These are phyloP conservation scores for Cardamine occulta DNA, from an alignment of 345 rosid species.

Conservation along the genomic window DNA sequence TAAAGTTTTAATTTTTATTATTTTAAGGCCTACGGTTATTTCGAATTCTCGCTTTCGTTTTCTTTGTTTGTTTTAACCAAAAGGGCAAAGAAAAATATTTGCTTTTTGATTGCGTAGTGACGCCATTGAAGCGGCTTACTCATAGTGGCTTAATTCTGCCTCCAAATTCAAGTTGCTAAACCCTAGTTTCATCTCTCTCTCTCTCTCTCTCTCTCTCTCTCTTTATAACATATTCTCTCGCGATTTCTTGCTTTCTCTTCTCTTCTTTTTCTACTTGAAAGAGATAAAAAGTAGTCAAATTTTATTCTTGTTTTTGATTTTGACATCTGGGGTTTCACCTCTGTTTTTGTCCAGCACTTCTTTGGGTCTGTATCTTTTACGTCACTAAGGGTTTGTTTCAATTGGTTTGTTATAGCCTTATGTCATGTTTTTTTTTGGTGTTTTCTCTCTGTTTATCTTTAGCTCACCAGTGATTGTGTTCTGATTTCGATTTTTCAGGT, in stretches of 20 bases:
- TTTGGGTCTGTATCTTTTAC: constrained; percentile 28
- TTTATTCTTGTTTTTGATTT: constrained; percentile 33
- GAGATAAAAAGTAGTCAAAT: constrained; percentile 35
- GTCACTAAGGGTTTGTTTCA: constrained; percentile 35
- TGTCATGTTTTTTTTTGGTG: constrained; percentile 31
- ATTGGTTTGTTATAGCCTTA: constrained; percentile 36
- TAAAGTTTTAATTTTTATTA: constrained; percentile 8
- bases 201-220: constrained; percentile 14
- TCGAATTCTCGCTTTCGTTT: constrained; percentile 21
- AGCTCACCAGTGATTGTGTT: constrained; percentile 39
- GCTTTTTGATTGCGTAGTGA: constrained; percentile 42
- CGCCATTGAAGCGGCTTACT: constrained; percentile 52
- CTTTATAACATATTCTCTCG: constrained; percentile 20
- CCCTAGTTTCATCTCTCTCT: constrained; percentile 44
- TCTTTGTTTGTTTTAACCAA: constrained; percentile 25
- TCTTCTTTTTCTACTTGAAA: constrained; percentile 38
- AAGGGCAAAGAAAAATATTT: constrained; percentile 9
- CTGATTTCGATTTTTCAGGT: constrained; percentile 43
- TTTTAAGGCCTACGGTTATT: constrained; percentile 19
- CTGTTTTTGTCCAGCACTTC: constrained; percentile 15
- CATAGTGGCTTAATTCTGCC: constrained; percentile 49
- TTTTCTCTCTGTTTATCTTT: constrained; percentile 22
- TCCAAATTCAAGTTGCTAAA: constrained; percentile 37
- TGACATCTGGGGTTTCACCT: constrained; percentile 11
- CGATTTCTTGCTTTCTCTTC: constrained; percentile 33